A percentile compares a stretch with the other conserved stretches of the same genome.
Conservation (phyloP, 257 asterid genomes). For the Solanum piurae region DNA sequence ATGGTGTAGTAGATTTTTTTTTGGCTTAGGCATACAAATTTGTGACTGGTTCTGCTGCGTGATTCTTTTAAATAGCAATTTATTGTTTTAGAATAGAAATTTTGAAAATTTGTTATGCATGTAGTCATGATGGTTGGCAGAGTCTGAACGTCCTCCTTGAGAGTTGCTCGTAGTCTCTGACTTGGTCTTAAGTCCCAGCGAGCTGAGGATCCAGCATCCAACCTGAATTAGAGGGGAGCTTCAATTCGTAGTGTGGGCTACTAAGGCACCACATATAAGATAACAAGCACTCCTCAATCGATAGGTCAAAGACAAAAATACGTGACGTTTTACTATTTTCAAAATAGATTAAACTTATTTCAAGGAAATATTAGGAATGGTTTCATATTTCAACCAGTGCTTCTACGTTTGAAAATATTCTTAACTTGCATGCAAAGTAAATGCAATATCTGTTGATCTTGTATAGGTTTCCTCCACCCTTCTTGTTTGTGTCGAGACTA, state of each 20-base stretch:
- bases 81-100: not conserved
- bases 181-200: too few relatives aligned
- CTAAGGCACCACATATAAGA: too few relatives aligned
- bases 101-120: not conserved
- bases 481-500: not conserved
- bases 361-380: not conserved
- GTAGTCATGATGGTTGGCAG: not conserved
- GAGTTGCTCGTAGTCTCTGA: too few relatives aligned
- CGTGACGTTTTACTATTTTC: not conserved
- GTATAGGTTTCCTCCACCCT: not conserved
- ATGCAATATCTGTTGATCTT: not conserved
- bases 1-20: not conserved
- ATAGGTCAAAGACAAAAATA: too few relatives aligned
- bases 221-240: too few relatives aligned
- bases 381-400: not conserved
- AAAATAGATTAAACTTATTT: not conserved
- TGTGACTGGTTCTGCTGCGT: not conserved
- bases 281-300: too few relatives aligned
- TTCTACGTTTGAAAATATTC: not conserved
- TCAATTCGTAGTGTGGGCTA: too few relatives aligned
- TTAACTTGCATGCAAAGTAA: not conserved
- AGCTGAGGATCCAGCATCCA: too few relatives aligned
- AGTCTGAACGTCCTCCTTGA: too few relatives aligned
- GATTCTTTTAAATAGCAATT: not conserved
- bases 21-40: not conserved